Base-by-base conservation (phyloP, 1,139 yeast genomes). In the Scheffersomyces titani region DNA sequence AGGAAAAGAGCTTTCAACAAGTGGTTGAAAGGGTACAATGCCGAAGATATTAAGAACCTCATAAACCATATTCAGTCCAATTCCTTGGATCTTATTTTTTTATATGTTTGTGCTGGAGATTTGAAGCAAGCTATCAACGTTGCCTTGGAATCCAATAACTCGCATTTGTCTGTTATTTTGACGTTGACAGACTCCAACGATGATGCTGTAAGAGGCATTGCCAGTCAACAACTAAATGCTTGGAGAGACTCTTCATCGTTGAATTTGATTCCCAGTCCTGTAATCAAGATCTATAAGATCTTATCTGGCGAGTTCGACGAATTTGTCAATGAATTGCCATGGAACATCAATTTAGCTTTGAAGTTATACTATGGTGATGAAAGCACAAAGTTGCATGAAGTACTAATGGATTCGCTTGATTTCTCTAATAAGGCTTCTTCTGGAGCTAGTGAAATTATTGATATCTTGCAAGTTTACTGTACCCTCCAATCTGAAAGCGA, bases 131-230 rank as follows among this genome's bases (percentile, higher is more conserved):
- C 98, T 0, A 79, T 89, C 7, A 76, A 77, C 47, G 60, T 75
- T 1, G 92, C 97, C 0, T 72, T 87, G 4, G 75, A 80, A 21
- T 72, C 88, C 0, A 80, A 80, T 13, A 89, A 89, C 64, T 73
- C 82, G 9, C 97, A 92, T 69, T 72, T 93, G 45, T 86, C 97
- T 0, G 86, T 84, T 0, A 66, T 91, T 30, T 71, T 93, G n/a
- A 82, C 97, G 0, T 72, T 90, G 52, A 72, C 89, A 16, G 97
- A 90, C 49, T 83, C 94, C 0, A 87, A 88, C 61, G 90, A 87
- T 63, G 78, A 78, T 0, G 76, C 80, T 0, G 86, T 89, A 1
- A 77, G 81, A 56, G 65, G 67, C 0, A 75, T 85, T 55, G 93
- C 97, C 0, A 63, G 68, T 6, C 71, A 74, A 46, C 97, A 92